These are phyloP conservation scores for Trichoderma parareesei DNA, from an alignment of 495 filamentous ascomycete species.

Conservation along the genomic window DNA sequence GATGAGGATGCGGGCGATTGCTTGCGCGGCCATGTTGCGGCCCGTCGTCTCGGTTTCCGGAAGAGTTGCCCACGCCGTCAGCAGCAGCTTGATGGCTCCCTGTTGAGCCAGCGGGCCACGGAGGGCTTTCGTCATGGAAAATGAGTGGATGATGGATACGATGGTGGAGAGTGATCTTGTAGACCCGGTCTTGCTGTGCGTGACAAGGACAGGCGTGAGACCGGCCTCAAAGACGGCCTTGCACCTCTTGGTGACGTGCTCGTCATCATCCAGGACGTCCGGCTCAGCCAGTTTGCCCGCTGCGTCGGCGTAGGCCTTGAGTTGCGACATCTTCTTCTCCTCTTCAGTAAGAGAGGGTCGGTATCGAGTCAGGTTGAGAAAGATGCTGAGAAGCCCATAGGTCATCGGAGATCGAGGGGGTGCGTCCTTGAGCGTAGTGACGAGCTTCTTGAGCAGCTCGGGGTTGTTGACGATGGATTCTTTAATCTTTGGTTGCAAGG, in stretches of 20 bases:
- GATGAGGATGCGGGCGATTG: slow-evolving; percentile 85
- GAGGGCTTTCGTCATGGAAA: slow-evolving; percentile 62
- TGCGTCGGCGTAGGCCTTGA: slow-evolving; percentile 89
- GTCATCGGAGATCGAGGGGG: slow-evolving; percentile 58
- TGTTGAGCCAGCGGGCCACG: slow-evolving; percentile 80
- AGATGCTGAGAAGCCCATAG: slow-evolving; percentile 77
- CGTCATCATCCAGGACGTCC: slow-evolving; percentile 63
- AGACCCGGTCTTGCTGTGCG: slow-evolving; percentile 59
- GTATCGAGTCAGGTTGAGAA: slow-evolving; percentile 76
- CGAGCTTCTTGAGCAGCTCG: slow-evolving; percentile 55
- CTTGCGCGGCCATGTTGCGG: slow-evolving; percentile 64
- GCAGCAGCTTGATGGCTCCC: slow-evolving; percentile 77
- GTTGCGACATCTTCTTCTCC: slow-evolving; percentile 78
- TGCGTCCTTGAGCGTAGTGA: slow-evolving; percentile 54
- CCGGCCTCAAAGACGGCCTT: slow-evolving; percentile 66
- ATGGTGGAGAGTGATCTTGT: slow-evolving; percentile 56
- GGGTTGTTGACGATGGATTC: slow-evolving; percentile 64
- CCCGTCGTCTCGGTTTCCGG: slow-evolving; percentile 42
- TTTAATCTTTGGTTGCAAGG: slow-evolving; percentile 73
- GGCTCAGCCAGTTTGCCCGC: slow-evolving; percentile 50
- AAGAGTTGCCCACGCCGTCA: slow-evolving; percentile 55
- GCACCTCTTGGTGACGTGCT: slow-evolving; percentile 69
- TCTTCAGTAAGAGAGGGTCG: slow-evolving; percentile 76
- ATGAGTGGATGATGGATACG: slow-evolving; percentile 63
- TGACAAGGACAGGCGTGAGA: slow-evolving; percentile 63